Evolutionary conservation across 1,284 basidiomycete species (phyloP), one percentile per base, ranked within the genome.

Genomic region (Cystobasidiaceae sp.): DNA sequence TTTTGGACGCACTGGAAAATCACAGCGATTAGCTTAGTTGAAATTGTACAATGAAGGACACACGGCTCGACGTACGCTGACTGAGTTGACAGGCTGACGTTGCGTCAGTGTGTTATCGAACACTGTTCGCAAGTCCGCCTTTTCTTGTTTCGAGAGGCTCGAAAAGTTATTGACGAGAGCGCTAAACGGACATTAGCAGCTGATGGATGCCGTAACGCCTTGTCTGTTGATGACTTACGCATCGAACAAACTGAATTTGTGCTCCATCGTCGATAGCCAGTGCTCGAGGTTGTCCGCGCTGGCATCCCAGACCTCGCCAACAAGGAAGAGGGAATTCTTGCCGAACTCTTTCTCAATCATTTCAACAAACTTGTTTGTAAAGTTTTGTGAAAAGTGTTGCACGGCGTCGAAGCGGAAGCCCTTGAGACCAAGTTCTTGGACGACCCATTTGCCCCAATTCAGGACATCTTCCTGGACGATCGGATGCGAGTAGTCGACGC

Each of bases 401-500:
- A 73, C 70, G 3, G 73, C 74, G 62, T 76, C 75, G 62, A 74
- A 73, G 19, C 72, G 59, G 28, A 50, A 67, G 2, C 92, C 92
- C 27, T 80, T 79, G 9, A 85, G 88, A 4, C 86, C 86, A 0
- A 88, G 91, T 43, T 86, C 87, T 84, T 92, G 73, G 67, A 82
- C 69, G 19, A 82, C 73, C 83, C 83, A 84, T 30, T 77, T 76
- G 23, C 81, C 82, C 82, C 82, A 84, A 27, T 80, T 76, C 58
- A 80, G 75, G 39, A 78, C 45, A 60, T 81, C 78, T 25, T 75
- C 68, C 8, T 66, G 25, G 13, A 92, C 91, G 6, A 84, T 86
- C 6, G 87, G 88, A 76, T 96, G 89, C 17, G 85, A 81, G 77
- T 92, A 87, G 75, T 96, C 88, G 70, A 94, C 86, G 54, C 75